Evolutionary conservation across 495 filamentous ascomycete genomes (phyloP).

Genomic region (Xylaria nigripes): DNA sequence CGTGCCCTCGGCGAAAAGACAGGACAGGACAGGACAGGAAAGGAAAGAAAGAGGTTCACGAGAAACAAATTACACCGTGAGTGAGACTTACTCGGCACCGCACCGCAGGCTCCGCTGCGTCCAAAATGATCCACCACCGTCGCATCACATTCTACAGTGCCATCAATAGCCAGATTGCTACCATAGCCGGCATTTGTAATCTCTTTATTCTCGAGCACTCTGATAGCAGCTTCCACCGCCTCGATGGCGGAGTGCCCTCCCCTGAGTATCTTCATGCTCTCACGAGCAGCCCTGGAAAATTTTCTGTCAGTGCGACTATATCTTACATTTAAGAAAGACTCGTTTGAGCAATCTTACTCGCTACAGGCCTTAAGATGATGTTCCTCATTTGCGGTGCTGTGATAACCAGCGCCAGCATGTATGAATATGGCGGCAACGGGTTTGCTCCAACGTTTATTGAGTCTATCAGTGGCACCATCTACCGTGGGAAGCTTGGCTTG

Average conservation of each 20-base stretch:
- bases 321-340: background rate
- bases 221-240: conserved; percentile 87
- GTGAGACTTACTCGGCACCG: conserved; percentile 64
- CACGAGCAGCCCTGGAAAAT: conserved; percentile 58
- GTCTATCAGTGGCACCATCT: conserved; percentile 18
- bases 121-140: conserved; percentile 85
- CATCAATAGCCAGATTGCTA: conserved; percentile 87
- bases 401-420: conserved; percentile 93
- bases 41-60: background rate
- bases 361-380: conserved; percentile 78
- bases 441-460: conserved; percentile 15
- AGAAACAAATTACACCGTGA: background rate
- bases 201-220: conserved; percentile 78
- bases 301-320: background rate
- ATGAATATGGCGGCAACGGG: conserved; percentile 69
- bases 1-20: background rate
- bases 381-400: conserved; percentile 73
- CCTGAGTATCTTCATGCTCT: conserved; percentile 70
- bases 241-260: conserved; percentile 74
- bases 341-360: conserved; percentile 53
- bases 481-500: conserved; percentile 8
- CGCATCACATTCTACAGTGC: conserved; percentile 88
- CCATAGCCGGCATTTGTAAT: conserved; percentile 96
- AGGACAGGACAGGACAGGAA: no score
- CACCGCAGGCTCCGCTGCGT: conserved; percentile 86